phyloP scores from a whole-genome alignment of 2,329 filamentous ascomycete species.

The Fusarium brachygibbosum region DNA sequence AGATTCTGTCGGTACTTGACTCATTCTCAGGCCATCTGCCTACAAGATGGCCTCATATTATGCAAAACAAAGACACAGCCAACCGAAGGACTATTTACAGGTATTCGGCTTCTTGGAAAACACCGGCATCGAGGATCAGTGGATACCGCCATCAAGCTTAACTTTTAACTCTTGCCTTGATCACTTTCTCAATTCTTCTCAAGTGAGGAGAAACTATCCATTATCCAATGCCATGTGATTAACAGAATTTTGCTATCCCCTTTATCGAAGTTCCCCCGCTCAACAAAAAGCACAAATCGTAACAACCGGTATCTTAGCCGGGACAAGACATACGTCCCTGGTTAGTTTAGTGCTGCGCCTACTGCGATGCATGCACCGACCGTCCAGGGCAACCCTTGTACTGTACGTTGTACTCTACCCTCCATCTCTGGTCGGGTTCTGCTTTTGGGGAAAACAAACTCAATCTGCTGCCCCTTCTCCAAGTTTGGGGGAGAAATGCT shows the following conservation, averaged over 20 bases:
- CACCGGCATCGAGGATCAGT: conserved; percentile 29
- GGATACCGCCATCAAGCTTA: conserved; percentile 38
- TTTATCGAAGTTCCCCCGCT: conserved; percentile 7
- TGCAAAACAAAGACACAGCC: neutral
- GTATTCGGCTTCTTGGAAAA: neutral
- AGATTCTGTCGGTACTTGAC: conserved; percentile 38
- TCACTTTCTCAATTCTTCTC: neutral
- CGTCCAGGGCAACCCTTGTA: neutral
- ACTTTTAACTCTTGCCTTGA: conserved; percentile 21
- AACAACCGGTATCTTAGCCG: conserved; percentile 28
- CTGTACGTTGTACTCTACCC: conserved; percentile 12
- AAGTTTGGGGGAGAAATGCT: conserved; percentile 15
- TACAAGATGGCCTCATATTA: conserved; percentile 28
- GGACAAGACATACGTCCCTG: conserved; percentile 17
- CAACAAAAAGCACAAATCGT: conserved; percentile 14
- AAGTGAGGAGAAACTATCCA: conserved; percentile 20
- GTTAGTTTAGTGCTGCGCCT: conserved; percentile 1
- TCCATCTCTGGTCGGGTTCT: conserved; percentile 18
- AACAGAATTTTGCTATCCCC: conserved; percentile 13
- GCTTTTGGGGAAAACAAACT: conserved; percentile 23
- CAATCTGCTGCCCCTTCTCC: conserved; percentile 17
- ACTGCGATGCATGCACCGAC: neutral
- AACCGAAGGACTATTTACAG: conserved; percentile 1
- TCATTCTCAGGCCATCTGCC: conserved; percentile 32
- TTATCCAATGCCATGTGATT: conserved; percentile 28